Conservation (phyloP, 1,284 basidiomycete genomes). For the Lentinula novae-zelandiae region DNA sequence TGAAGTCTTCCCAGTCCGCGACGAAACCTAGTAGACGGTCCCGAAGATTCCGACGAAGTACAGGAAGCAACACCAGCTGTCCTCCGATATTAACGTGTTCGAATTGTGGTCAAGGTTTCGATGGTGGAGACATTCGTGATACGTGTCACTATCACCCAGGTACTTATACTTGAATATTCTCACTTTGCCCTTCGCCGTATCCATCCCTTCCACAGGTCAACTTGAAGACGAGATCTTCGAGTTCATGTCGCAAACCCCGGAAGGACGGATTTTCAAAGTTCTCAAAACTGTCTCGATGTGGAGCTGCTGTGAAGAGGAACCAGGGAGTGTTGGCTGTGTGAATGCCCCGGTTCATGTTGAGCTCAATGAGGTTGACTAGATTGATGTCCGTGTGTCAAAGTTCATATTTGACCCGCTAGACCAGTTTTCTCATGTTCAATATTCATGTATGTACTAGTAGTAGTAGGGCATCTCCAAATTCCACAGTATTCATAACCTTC, state of each 20-base stretch:
- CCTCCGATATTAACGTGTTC: not conserved
- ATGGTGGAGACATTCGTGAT: not conserved
- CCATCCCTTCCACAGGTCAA: constrained; percentile 22
- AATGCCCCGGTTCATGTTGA: constrained; percentile 1
- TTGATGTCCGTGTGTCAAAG: not conserved
- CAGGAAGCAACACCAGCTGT: not conserved
- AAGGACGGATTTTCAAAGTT: constrained; percentile 27
- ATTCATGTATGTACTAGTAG: too few relatives aligned
- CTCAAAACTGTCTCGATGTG: constrained; percentile 35
- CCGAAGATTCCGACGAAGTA: not conserved
- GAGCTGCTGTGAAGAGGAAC: constrained; percentile 39
- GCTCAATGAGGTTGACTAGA: not conserved
- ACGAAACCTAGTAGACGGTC: not conserved
- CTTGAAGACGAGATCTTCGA: constrained; percentile 34
- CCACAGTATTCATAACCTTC: too few relatives aligned
- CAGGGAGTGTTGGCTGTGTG: constrained; percentile 3
- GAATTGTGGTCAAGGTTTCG: not conserved
- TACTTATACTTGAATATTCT: not conserved
- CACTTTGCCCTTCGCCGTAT: not conserved
- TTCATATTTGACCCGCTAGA: too few relatives aligned
- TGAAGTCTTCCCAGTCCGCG: not conserved
- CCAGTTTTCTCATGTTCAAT: too few relatives aligned
- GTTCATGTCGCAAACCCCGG: constrained; percentile 30
- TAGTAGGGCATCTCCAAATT: too few relatives aligned
- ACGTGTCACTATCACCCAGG: constrained; percentile 12